These are phyloP conservation scores for Pythium guiyangense DNA, from an alignment of 352 stramenopile genomes.

Conservation along the genomic window DNA sequence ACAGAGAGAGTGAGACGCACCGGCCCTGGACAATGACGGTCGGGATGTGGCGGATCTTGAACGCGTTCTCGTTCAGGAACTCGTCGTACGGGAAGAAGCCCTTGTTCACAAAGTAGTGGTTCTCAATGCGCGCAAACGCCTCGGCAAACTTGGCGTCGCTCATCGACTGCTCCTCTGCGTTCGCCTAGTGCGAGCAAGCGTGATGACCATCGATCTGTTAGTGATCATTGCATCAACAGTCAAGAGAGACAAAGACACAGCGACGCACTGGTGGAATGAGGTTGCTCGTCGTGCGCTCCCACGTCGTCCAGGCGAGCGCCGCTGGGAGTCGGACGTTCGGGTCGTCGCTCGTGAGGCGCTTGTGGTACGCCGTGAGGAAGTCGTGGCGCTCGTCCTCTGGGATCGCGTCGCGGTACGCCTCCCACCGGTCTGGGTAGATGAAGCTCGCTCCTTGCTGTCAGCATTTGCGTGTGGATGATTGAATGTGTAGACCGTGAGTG, in stretches of 20 bases:
- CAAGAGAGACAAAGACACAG: background rate
- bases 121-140: slow-evolving; percentile 91
- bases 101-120: slow-evolving; percentile 91
- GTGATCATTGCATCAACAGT: background rate
- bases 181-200: slow-evolving; percentile 15
- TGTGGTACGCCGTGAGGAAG: slow-evolving; percentile 86
- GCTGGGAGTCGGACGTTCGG: slow-evolving; percentile 73
- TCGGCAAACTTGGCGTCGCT: slow-evolving; percentile 79
- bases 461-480: too few relatives aligned
- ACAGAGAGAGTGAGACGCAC: slow-evolving; percentile 15
- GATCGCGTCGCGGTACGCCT: slow-evolving; percentile 86
- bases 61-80: slow-evolving; percentile 86
- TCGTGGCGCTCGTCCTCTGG: slow-evolving; percentile 78
- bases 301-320: slow-evolving; percentile 89
- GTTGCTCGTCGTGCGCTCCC: slow-evolving; percentile 88
- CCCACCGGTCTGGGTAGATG: slow-evolving; percentile 90
- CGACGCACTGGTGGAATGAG: slow-evolving; percentile 55
- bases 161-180: slow-evolving; percentile 77
- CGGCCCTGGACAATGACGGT: slow-evolving; percentile 90
- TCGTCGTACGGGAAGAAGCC: slow-evolving; percentile 87
- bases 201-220: background rate
- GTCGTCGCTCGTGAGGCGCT: slow-evolving; percentile 84
- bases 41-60: slow-evolving; percentile 91
- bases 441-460: slow-evolving; percentile 70
- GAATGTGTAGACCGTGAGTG: background rate